A percentile compares a stretch with the other conserved stretches of the same genome.
phyloP scores from a whole-genome alignment of 176 grass and related monocot species.

The Carex pumila region DNA sequence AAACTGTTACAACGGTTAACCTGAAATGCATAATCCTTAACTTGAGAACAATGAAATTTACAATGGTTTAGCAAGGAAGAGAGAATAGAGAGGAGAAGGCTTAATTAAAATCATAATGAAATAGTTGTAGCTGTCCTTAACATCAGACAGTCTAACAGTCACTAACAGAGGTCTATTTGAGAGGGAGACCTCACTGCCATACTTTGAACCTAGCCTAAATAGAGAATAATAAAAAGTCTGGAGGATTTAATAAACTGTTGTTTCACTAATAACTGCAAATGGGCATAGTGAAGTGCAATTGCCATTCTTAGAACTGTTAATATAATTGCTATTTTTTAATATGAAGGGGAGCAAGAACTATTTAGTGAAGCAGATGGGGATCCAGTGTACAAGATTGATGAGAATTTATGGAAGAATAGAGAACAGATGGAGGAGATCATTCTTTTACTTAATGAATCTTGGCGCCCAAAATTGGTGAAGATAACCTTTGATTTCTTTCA shows the following conservation, averaged over 20 bases:
- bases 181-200: not conserved
- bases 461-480: slow-evolving; percentile 47
- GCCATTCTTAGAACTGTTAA: slow-evolving; percentile 7
- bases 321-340: slow-evolving; percentile 28
- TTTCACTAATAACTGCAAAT: slow-evolving; percentile 15
- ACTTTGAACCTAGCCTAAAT: not conserved
- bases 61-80: not conserved
- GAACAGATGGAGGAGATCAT: slow-evolving; percentile 97
- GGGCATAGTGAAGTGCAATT: not conserved
- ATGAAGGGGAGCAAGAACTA: slow-evolving; percentile 64
- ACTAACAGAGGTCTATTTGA: not conserved
- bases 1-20: too few relatives aligned
- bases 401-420: slow-evolving; percentile 99
- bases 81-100: not conserved
- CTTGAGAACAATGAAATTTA: not conserved
- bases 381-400: slow-evolving; percentile 89
- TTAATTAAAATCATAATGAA: not conserved
- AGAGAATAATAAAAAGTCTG: not conserved
- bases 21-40: not conserved
- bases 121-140: not conserved
- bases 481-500: slow-evolving; percentile 20
- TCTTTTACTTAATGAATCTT: slow-evolving; percentile 53
- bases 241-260: not conserved
- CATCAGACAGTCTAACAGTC: too few relatives aligned
- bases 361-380: slow-evolving; percentile 47